phyloP scores from a whole-genome alignment of 164 flowering plant species.

The Kingdonia uniflora region DNA sequence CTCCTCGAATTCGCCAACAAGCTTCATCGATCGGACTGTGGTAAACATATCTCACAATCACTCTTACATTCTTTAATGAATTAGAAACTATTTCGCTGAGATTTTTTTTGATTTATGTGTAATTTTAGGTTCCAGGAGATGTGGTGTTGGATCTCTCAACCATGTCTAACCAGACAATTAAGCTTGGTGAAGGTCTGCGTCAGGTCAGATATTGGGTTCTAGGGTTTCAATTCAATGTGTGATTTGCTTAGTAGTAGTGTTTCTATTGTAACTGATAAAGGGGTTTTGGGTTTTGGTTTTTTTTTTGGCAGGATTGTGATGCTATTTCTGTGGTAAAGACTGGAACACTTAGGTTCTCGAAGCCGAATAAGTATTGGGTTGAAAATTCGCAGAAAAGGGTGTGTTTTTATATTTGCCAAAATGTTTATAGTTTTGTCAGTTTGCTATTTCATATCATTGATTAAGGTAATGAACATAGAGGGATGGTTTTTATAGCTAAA shows the following conservation, averaged over 20 bases:
- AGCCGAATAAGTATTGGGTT: constrained; percentile 95
- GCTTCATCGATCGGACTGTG: constrained; percentile 39
- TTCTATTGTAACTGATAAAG: no score
- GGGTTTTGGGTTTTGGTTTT: no score
- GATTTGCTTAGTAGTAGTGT: no score
- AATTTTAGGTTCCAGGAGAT: constrained; percentile 72
- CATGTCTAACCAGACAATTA: constrained; percentile 66
- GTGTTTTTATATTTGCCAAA: background rate
- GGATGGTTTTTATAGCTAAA: no score
- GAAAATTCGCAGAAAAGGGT: constrained; percentile 95
- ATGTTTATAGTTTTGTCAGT: no score
- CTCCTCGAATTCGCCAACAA: constrained; percentile 20
- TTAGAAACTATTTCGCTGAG: no score
- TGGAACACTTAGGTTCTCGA: constrained; percentile 62
- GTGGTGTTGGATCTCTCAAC: constrained; percentile 70
- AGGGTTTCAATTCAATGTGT: background rate
- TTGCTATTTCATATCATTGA: no score
- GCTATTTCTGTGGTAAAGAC: constrained; percentile 57
- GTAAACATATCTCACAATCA: no score
- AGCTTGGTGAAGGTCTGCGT: constrained; percentile 81
- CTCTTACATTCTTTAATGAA: no score
- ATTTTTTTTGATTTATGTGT: background rate
- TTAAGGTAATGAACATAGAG: no score
- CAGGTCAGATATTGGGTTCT: constrained; percentile 33
- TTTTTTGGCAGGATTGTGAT: constrained; percentile 65